These are phyloP conservation scores for Knufia petricola DNA, from an alignment of 2,329 filamentous ascomycete species.

Conservation along the genomic window DNA sequence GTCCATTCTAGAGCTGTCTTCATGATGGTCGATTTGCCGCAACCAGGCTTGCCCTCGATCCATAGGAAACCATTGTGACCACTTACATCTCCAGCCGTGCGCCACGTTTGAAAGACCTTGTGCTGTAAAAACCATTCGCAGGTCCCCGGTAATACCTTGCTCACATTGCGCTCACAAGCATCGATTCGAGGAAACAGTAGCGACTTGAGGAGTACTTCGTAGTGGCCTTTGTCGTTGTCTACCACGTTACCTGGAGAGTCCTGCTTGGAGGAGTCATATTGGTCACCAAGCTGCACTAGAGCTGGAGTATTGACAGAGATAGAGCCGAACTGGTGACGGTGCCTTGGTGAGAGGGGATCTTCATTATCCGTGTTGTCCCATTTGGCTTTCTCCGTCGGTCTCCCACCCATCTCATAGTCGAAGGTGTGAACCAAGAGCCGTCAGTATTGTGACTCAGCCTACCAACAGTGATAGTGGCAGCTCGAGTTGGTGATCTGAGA, in stretches of 20 bases:
- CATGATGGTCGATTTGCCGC: slow-evolving; percentile 39
- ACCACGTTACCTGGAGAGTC: neutral
- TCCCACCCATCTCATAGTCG: neutral
- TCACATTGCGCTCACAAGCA: slow-evolving; percentile 30
- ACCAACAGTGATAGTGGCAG: neutral
- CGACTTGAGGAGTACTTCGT: slow-evolving; percentile 18
- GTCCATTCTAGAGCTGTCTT: slow-evolving; percentile 28
- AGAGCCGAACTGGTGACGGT: neutral
- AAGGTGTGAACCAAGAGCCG: no score
- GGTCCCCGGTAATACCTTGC: slow-evolving; percentile 30
- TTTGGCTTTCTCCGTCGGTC: neutral
- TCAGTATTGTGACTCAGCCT: neutral
- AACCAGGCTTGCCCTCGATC: slow-evolving; percentile 34
- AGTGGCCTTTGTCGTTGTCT: neutral
- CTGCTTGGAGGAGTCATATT: neutral
- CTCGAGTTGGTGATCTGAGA: neutral
- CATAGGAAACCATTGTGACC: slow-evolving; percentile 28
- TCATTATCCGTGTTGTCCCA: neutral
- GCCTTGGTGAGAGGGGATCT: neutral
- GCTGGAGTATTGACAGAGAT: neutral
- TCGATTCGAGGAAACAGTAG: slow-evolving; percentile 35
- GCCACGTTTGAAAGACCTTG: slow-evolving; percentile 31
- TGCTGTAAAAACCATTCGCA: slow-evolving; percentile 35
- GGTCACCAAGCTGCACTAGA: neutral
- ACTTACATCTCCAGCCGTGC: slow-evolving; percentile 20